phyloP scores from a whole-genome alignment of 768 basidiomycete genomes.

The Macrolepiota albuminosa region DNA sequence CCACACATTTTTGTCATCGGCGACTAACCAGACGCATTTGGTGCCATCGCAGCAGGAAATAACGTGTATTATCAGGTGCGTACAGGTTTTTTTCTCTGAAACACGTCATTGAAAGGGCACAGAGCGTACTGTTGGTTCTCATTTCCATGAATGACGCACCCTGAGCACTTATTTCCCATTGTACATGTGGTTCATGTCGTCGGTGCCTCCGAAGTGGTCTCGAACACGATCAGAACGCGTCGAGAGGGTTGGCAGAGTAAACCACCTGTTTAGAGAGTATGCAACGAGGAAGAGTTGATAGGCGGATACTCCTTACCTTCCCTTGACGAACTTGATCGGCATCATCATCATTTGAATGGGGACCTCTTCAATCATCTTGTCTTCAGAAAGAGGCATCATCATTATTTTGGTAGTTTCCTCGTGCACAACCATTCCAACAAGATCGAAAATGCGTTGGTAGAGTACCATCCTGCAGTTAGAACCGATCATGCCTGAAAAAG shows the following conservation, averaged over 20 bases:
- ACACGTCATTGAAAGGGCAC: constrained; percentile 22
- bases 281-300: too few species aligned
- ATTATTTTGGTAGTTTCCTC: background rate
- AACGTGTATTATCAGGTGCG: constrained; percentile 46
- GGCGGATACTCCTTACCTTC: background rate
- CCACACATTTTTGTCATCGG: constrained; percentile 55
- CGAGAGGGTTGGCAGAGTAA: background rate
- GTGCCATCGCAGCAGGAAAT: constrained; percentile 57
- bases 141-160: background rate
- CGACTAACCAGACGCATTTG: constrained; percentile 51
- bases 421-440: too few species aligned
- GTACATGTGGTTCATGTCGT: constrained; percentile 2
- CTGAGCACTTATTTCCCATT: constrained; percentile 1
- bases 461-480: too few species aligned
- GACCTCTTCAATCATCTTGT: too few species aligned
- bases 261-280: background rate
- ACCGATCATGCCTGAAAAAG: too few species aligned
- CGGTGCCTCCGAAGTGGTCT: background rate
- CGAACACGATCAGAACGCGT: background rate
- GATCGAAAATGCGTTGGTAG: background rate
- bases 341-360: background rate
- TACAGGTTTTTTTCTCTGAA: background rate
- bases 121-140: too few species aligned
- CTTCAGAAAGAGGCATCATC: background rate
- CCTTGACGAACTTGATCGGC: background rate